These are phyloP conservation scores for Pyrenopolyporus hunteri DNA, from an alignment of 495 filamentous ascomycete genomes.

Conservation along the genomic window DNA sequence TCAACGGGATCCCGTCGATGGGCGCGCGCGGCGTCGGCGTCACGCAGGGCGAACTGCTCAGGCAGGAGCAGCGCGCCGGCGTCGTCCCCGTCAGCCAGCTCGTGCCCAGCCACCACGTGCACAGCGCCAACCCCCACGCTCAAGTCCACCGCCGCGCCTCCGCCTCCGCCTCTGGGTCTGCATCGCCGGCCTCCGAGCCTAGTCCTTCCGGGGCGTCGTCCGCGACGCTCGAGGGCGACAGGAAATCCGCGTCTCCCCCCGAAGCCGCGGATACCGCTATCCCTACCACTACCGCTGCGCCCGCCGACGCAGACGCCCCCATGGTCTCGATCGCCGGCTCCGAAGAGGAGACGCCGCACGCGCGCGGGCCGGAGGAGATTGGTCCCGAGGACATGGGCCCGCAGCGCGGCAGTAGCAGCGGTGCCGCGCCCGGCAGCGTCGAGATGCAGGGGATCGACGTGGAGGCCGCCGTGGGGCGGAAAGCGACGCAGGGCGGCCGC, in stretches of 20 bases:
- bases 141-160: constrained; percentile 34
- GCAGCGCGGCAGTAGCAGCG: constrained; percentile 55
- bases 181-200: constrained; percentile 35
- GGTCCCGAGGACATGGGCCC: constrained; percentile 87
- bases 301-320: constrained; percentile 38
- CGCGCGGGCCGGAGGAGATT: constrained; percentile 79
- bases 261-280: constrained; percentile 18
- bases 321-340: constrained; percentile 39
- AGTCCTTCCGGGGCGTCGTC: constrained; percentile 13
- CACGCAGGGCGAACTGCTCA: constrained; percentile 76
- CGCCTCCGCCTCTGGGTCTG: too few relatives aligned
- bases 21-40: constrained; percentile 53
- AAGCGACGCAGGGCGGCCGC: constrained; percentile 19
- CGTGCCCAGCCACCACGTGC: constrained; percentile 41
- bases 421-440: constrained; percentile 31
- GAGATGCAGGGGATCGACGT: constrained; percentile 59
- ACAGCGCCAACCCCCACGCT: constrained; percentile 37
- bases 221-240: constrained; percentile 33
- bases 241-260: constrained; percentile 23
- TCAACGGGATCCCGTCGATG: constrained; percentile 65
- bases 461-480: constrained; percentile 59
- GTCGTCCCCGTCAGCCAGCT: constrained; percentile 63
- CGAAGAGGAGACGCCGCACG: constrained; percentile 75
- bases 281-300: constrained; percentile 32
- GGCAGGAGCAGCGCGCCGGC: constrained; percentile 79